Evolutionary conservation across 371 early-diverging fungal genomes (phyloP).

Genomic region (Syncephalis plumigaleata): DNA sequence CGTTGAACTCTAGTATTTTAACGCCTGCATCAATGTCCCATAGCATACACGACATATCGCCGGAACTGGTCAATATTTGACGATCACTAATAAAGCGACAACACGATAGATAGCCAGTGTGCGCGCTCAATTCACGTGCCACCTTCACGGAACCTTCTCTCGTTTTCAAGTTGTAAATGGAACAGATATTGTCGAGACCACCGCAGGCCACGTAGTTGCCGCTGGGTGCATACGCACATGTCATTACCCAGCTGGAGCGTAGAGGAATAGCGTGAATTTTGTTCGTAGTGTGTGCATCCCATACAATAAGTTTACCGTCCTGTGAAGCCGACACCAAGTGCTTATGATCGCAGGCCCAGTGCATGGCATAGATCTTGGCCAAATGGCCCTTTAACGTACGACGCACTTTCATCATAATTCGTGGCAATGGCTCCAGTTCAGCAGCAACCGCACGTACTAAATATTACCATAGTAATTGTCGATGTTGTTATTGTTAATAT

Average conservation of each 20-base stretch:
- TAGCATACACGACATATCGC: slow-evolving; percentile 96
- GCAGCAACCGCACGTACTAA: slow-evolving; percentile 14
- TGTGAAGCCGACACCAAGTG: slow-evolving; percentile 95
- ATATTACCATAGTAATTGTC: too few relatives aligned
- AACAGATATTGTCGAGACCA: slow-evolving; percentile 95
- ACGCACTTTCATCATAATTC: slow-evolving; percentile 84
- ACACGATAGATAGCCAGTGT: slow-evolving; percentile 93
- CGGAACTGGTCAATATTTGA: slow-evolving; percentile 85
- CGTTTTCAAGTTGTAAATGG: slow-evolving; percentile 84
- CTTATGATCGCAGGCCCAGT: slow-evolving; percentile 89
- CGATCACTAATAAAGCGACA: slow-evolving; percentile 89
- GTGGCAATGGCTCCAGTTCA: slow-evolving; percentile 60
- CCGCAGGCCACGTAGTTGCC: slow-evolving; percentile 98
- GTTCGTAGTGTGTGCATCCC: slow-evolving; percentile 96
- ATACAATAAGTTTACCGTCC: slow-evolving; percentile 96
- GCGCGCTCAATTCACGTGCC: slow-evolving; percentile 82
- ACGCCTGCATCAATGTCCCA: slow-evolving; percentile 97
- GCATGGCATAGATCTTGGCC: slow-evolving; percentile 98
- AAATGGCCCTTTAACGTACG: slow-evolving; percentile 94
- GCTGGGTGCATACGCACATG: slow-evolving; percentile 95
- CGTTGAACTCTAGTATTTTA: slow-evolving; percentile 84
- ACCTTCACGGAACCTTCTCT: slow-evolving; percentile 82
- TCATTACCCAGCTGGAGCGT: slow-evolving; percentile 98
- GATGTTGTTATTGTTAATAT: too few relatives aligned
- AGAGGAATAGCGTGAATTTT: slow-evolving; percentile 95